Evolutionary conservation across 768 basidiomycete species (phyloP).

Genomic region (Russula abietina): DNA sequence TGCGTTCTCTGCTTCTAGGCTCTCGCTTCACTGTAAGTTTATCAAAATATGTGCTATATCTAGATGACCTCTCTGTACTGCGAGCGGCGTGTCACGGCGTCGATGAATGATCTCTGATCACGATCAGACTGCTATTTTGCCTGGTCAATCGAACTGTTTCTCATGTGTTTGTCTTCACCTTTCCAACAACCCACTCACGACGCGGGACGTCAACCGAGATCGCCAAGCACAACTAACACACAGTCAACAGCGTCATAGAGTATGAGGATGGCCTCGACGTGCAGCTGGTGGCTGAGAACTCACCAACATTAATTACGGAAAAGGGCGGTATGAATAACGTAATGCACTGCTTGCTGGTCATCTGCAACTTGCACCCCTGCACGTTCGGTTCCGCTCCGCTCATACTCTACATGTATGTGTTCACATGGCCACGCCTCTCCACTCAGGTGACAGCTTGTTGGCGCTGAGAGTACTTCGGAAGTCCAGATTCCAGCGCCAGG

Average conservation of each 20-base stretch:
- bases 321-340: not conserved
- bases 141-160: not conserved
- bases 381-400: slow-evolving; percentile 5
- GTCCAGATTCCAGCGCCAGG: not conserved
- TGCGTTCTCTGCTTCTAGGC: not conserved
- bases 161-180: not conserved
- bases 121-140: not conserved
- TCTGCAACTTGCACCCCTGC: slow-evolving; percentile 1
- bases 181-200: too few species aligned
- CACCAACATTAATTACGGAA: not conserved
- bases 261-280: not conserved
- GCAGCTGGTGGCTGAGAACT: not conserved
- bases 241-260: not conserved
- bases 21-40: not conserved
- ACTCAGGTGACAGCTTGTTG: not conserved
- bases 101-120: not conserved
- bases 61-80: not conserved
- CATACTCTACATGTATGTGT: not conserved
- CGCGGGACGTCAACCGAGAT: not conserved
- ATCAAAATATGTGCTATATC: not conserved
- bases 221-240: not conserved
- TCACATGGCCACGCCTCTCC: not conserved
- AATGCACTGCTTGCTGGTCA: slow-evolving; percentile 3
- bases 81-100: not conserved
- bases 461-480: not conserved